Evolutionary conservation across 352 stramenopile species (phyloP), one percentile per base, ranked within the genome.

Genomic region (Albugo candida): DNA sequence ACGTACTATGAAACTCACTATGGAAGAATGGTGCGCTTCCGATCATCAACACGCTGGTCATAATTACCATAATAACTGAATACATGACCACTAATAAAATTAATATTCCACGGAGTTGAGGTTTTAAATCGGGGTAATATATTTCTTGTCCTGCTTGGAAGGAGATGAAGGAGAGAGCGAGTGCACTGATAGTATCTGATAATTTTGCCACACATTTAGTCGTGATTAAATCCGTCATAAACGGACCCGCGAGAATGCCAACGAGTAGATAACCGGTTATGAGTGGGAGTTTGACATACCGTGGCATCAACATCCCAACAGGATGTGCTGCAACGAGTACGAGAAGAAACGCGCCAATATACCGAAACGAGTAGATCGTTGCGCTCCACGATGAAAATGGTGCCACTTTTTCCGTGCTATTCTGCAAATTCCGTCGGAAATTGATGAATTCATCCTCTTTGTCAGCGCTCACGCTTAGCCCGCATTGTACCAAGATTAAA

Each of bases 81-180:
- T 82, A 82, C 18, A 75, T 54, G 19, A 64, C 55, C n/a, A 42
- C 31, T 0, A 83, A 47, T 12, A 81, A 55, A 24, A 64, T 56
- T n/a, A 76, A 51, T 38, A 83, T 79, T 21, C 56, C 53, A 45
- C 77, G 76, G 47, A 83, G 61, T 47, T 83, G 70, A 16, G 70
- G 70, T 16, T 50, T 44, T 34, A 83, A 58, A 39, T 83, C 70
- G 12, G 70, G 70, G 16, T 75, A 49, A 37, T 83, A 83, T 51
- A 83, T 76, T 52, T 83, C 70, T 39, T 83, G 70, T 1, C 70
- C 70, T 1, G 70, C 67, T 53, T 83, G 67, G 52, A 81, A 81
- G 49, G 70, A 80, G 57, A 83, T 81, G 56, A 83, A 83, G 14
- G 67, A 79, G 14, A 83, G 59, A 36, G 70, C 67, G 46, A 81